Conservation (phyloP, 768 basidiomycete genomes). For the Scleroderma citrinum region DNA sequence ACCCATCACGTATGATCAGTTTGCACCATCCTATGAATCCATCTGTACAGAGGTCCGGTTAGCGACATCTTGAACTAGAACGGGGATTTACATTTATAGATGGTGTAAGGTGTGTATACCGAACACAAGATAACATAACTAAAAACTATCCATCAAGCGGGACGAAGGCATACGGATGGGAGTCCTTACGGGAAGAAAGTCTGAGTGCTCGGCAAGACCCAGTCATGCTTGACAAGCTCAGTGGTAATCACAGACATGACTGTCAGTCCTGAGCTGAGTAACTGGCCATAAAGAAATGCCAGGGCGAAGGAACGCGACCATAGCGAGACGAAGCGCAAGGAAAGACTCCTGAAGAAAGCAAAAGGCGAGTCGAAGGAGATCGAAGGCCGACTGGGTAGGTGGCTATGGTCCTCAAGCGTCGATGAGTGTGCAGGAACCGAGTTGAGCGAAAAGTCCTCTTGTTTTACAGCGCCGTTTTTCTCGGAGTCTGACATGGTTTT, state of each 20-base stretch:
- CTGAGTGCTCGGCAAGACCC: constrained; percentile 69
- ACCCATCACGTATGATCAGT: constrained; percentile 64
- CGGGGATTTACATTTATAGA: constrained; percentile 60
- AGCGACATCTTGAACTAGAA: not conserved
- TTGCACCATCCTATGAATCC: constrained; percentile 73
- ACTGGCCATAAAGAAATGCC: constrained; percentile 1
- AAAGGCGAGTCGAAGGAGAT: constrained; percentile 4
- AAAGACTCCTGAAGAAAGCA: constrained; percentile 1
- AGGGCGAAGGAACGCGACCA: constrained; percentile 6
- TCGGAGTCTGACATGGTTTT: not conserved
- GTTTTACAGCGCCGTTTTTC: not conserved
- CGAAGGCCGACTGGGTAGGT: not conserved
- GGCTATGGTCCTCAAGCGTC: not conserved
- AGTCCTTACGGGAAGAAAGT: constrained; percentile 65
- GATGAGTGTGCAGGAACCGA: not conserved
- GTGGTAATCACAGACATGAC: constrained; percentile 53
- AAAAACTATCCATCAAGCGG: not conserved
- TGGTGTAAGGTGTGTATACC: constrained; percentile 76
- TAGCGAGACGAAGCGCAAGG: constrained; percentile 1
- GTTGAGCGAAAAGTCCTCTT: no score
- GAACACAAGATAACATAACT: constrained; percentile 68
- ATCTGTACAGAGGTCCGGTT: constrained; percentile 35
- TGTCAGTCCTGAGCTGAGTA: constrained; percentile 3
- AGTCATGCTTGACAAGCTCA: constrained; percentile 56
- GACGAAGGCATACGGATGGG: not conserved